phyloP scores from a whole-genome alignment of 176 grass and related monocot species.

The Bolboschoenus planiculmis region DNA sequence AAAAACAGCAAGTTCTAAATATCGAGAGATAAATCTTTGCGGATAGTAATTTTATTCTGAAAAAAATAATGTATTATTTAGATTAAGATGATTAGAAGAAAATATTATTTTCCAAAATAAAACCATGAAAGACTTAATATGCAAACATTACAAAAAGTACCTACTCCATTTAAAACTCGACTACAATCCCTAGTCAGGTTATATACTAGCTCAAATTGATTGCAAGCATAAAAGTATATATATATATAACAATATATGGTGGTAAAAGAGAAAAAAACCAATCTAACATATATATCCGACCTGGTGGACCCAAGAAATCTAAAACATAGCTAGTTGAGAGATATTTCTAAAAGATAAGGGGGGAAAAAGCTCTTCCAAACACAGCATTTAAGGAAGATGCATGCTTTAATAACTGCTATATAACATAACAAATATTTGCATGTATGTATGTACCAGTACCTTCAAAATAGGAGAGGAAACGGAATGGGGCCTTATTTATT shows the following conservation, averaged over 20 bases:
- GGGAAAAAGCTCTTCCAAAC: background rate
- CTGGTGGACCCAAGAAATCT: background rate
- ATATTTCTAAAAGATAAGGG: background rate
- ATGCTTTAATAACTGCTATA: background rate
- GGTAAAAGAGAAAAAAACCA: background rate
- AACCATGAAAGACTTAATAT: background rate
- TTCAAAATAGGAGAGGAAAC: background rate
- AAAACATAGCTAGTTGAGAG: background rate
- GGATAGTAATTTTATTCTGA: background rate
- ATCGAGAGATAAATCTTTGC: background rate
- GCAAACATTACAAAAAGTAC: background rate
- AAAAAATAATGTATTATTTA: background rate
- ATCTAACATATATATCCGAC: background rate
- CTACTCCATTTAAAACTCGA: background rate
- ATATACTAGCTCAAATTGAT: background rate
- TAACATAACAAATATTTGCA: background rate
- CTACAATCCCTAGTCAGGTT: background rate
- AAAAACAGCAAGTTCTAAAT: background rate
- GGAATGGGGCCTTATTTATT: background rate
- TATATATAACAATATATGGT: background rate
- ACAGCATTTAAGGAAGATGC: background rate
- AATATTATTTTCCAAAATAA: background rate
- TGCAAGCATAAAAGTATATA: background rate
- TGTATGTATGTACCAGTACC: conserved; percentile 1
- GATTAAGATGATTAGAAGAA: background rate